Conservation (phyloP, 176 grass and related monocot species). For the Eragrostis nindensis region DNA sequence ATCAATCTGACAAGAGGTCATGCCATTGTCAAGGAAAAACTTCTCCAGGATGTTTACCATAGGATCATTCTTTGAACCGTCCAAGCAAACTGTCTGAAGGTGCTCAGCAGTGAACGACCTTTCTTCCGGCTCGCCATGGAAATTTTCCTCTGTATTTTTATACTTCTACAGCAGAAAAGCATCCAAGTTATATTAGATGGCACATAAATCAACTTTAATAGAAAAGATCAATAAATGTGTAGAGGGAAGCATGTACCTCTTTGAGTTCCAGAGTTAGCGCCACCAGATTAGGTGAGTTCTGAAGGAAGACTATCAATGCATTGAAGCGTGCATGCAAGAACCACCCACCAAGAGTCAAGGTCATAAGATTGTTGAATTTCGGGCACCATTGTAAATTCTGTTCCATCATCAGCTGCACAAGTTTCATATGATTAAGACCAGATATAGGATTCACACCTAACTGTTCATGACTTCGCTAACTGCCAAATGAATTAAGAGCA, state of each 20-base stretch:
- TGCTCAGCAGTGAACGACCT: conserved; percentile 35
- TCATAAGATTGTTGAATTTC: conserved; percentile 16
- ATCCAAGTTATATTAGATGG: neutral
- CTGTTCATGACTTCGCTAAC: neutral
- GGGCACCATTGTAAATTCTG: neutral
- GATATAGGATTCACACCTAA: neutral
- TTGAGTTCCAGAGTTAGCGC: neutral
- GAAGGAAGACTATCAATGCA: conserved; percentile 32
- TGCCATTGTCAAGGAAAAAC: conserved; percentile 25
- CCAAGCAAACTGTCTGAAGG: conserved; percentile 14
- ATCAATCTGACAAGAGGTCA: neutral
- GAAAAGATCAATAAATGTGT: neutral
- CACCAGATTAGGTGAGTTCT: conserved; percentile 29
- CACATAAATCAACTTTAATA: neutral
- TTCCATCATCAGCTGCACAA: conserved; percentile 3
- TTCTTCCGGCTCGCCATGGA: conserved; percentile 3
- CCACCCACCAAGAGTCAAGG: conserved; percentile 16
- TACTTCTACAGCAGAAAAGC: neutral
- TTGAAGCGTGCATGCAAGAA: neutral
- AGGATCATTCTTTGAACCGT: neutral
- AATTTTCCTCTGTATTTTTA: neutral
- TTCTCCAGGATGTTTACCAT: neutral
- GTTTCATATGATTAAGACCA: neutral
- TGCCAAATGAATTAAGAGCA: neutral
- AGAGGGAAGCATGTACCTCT: neutral